Conservation (phyloP, 2,329 filamentous ascomycete genomes). For the Pseudogymnoascus sp. region DNA sequence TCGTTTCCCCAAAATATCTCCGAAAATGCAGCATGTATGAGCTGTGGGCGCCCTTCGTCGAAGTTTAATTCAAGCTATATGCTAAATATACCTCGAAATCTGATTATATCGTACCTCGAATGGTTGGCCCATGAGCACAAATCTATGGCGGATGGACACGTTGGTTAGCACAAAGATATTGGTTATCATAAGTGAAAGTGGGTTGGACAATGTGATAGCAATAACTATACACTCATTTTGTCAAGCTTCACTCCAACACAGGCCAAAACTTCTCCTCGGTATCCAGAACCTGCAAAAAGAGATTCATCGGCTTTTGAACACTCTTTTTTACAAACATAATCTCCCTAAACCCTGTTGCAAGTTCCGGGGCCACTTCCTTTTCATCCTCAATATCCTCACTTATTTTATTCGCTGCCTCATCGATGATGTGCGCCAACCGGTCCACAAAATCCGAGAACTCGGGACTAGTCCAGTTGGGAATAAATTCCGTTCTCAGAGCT, state of each 20-base stretch:
- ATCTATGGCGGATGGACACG: no score
- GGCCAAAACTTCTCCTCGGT: slow-evolving; percentile 57
- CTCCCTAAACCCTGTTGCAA: slow-evolving; percentile 33
- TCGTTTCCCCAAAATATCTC: background rate
- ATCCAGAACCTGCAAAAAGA: slow-evolving; percentile 38
- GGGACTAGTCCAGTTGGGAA: slow-evolving; percentile 58
- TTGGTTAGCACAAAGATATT: no score
- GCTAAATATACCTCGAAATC: no score
- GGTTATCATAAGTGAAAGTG: background rate
- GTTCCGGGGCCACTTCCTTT: slow-evolving; percentile 27
- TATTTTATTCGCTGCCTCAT: slow-evolving; percentile 38
- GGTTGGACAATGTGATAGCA: background rate
- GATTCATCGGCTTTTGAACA: background rate
- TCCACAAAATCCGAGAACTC: slow-evolving; percentile 56
- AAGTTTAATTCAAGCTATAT: no score
- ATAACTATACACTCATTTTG: background rate
- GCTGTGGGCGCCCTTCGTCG: background rate
- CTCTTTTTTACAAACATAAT: slow-evolving; percentile 34
- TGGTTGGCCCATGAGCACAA: no score
- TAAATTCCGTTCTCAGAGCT: slow-evolving; percentile 55
- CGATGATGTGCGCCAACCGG: slow-evolving; percentile 45
- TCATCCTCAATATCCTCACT: slow-evolving; percentile 31
- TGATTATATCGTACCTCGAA: no score
- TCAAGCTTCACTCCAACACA: slow-evolving; percentile 18
- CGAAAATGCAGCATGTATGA: background rate